Evolutionary conservation across 345 rosid genomes (phyloP).

Genomic region (Combretum micranthum): DNA sequence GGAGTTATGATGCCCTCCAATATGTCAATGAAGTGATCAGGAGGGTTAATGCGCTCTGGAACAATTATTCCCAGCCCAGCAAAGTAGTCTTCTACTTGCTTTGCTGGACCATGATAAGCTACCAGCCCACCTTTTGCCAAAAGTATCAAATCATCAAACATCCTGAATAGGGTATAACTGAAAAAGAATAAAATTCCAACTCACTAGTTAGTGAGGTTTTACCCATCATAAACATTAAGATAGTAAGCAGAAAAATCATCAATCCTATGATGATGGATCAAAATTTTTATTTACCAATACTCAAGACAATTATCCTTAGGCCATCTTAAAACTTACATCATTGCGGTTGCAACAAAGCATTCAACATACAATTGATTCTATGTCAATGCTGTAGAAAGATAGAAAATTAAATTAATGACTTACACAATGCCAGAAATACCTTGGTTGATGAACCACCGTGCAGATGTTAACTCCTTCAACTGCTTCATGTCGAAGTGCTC

Average conservation of each 20-base stretch:
- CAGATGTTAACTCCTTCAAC: slow-evolving; percentile 89
- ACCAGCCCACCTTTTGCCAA: slow-evolving; percentile 86
- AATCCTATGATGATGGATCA: no score
- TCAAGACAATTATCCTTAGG: no score
- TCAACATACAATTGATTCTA: no score
- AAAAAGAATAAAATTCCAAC: slow-evolving; percentile 18
- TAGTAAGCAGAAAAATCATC: background rate
- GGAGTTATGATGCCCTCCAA: slow-evolving; percentile 73
- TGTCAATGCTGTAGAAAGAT: no score
- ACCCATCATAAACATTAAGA: background rate
- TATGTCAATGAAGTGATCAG: slow-evolving; percentile 83
- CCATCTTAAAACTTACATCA: no score
- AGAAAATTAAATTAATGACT: no score
- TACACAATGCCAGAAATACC: slow-evolving; percentile 25
- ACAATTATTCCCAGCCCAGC: slow-evolving; percentile 65
- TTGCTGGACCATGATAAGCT: slow-evolving; percentile 77
- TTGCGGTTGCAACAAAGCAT: no score
- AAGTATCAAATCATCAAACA: slow-evolving; percentile 79
- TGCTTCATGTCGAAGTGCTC: slow-evolving; percentile 88
- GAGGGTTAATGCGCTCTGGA: slow-evolving; percentile 88
- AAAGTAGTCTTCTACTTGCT: slow-evolving; percentile 80
- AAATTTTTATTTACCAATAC: no score
- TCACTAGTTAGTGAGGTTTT: slow-evolving; percentile 2
- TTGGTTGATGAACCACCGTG: slow-evolving; percentile 97
- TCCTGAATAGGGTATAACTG: slow-evolving; percentile 86